phyloP scores from a whole-genome alignment of 352 stramenopile genomes.

The Phytophthora podocarpi region DNA sequence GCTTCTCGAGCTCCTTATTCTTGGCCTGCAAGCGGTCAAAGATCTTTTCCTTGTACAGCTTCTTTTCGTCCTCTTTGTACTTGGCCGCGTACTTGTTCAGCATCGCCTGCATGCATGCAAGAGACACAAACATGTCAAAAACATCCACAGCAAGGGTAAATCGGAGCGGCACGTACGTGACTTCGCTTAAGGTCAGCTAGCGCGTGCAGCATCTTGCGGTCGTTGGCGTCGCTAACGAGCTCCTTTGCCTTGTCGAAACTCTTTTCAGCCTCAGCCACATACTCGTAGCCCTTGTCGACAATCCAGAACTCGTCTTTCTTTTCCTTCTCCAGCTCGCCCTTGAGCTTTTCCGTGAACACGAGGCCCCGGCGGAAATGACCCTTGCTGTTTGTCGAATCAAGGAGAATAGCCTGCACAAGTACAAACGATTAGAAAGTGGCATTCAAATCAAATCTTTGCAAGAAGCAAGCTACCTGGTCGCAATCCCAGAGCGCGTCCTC shows the following conservation, averaged over 20 bases:
- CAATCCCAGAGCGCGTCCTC: constrained; percentile 86
- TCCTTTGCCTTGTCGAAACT: constrained; percentile 66
- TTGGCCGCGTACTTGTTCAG: constrained; percentile 63
- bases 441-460: not conserved
- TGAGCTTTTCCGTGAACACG: constrained; percentile 85
- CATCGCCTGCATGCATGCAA: constrained; percentile 31
- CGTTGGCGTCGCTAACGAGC: constrained; percentile 42
- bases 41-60: constrained; percentile 90
- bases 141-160: not conserved
- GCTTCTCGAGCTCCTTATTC: constrained; percentile 75
- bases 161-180: constrained; percentile 37
- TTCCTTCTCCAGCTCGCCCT: constrained; percentile 81
- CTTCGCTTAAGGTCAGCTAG: constrained; percentile 72
- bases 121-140: not conserved
- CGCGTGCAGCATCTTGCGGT: constrained; percentile 62
- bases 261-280: constrained; percentile 66
- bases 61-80: constrained; percentile 90
- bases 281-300: constrained; percentile 86
- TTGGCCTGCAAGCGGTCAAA: constrained; percentile 84
- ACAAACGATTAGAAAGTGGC: not conserved
- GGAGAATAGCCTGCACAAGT: constrained; percentile 56
- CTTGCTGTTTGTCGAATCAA: constrained; percentile 69
- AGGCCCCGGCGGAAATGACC: constrained; percentile 81
- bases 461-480: constrained; percentile 57
- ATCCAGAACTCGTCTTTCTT: constrained; percentile 87